Base-by-base conservation (phyloP, 2,329 filamentous ascomycete species). In the Ophiobolus disseminans region DNA sequence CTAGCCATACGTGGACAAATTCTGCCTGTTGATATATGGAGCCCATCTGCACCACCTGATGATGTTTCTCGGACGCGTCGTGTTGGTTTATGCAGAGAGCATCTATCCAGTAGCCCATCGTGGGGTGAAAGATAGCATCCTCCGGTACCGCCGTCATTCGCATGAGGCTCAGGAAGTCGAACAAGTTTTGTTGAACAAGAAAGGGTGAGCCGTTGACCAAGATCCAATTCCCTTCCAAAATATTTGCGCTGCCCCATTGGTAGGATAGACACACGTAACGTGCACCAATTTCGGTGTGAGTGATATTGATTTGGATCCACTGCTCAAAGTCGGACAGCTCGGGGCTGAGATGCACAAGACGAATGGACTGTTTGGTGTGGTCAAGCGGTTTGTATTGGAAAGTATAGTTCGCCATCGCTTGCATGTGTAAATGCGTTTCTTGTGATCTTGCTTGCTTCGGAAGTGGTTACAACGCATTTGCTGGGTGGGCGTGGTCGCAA, bases 1-100 rank as follows among this genome's bases (percentile, higher is more conserved):
- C 73, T 13, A 43, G 28, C 40, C 40, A 43, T 10, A 35, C 28
- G 23, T 16, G n/a, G 14, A 43, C 40, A 5, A 21, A 11, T 13
- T 31, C 25, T 13, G 26, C 25, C 20, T 31, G 11, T 5, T n/a
- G n/a, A 21, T 51, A 51, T 5, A 51, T 38, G 3, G 26, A 23
- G 11, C 35, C 28, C 48, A 51, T 51, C 8, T 36, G 26, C 4
- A 22, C n/a, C 5, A 51, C 40, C 36, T 51, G 48, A 13, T 30
- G 20, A 5, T 41, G 22, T n/a, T 38, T 35, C 16, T 51, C 48
- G 19, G 26, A n/a, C 5, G 4, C n/a, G 25, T 51, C 26, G 20
- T 10, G 40, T 35, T 51, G 48, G 32, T 51, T 28, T 9, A 51
- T 51, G 21, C 48, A 51, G 2, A 51, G 23, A 9, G 21, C 21